A percentile compares a stretch with the other conserved stretches of the same genome.
Conservation (phyloP, 768 basidiomycete genomes). For the Mycena crocata region DNA sequence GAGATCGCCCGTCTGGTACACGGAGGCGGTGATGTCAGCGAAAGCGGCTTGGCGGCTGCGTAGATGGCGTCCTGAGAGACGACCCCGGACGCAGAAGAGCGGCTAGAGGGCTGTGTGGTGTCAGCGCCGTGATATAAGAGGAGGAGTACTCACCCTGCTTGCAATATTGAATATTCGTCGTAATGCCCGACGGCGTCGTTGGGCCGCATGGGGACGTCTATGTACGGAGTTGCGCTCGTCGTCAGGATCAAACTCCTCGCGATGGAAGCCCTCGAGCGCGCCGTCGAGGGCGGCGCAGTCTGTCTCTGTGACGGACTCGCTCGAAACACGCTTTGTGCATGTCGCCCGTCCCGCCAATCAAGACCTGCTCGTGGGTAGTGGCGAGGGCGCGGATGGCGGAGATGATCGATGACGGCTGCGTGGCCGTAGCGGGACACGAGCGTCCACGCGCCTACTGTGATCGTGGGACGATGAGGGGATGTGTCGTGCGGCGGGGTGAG, state of each 20-base stretch:
- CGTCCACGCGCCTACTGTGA: constrained; percentile 63
- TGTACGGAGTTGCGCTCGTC: constrained; percentile 72
- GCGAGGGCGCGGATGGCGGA: constrained; percentile 90
- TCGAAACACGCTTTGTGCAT: constrained; percentile 68
- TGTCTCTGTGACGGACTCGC: constrained; percentile 62
- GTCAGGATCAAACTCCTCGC: constrained; percentile 68
- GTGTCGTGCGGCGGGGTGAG: constrained; percentile 43
- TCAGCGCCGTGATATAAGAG: constrained; percentile 19
- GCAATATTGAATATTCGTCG: constrained; percentile 97
- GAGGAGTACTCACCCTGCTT: constrained; percentile 82
- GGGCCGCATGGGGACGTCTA: constrained; percentile 93
- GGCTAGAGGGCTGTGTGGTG: constrained; percentile 86
- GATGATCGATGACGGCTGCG: constrained; percentile 94
- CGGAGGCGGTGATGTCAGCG: constrained; percentile 54
- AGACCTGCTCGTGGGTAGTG: constrained; percentile 87
- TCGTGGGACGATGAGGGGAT: neutral
- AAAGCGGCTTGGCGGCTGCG: constrained; percentile 86
- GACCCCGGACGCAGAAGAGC: constrained; percentile 91
- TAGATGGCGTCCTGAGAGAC: constrained; percentile 88
- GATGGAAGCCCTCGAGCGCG: constrained; percentile 70
- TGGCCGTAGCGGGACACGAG: constrained; percentile 88
- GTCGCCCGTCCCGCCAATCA: constrained; percentile 96
- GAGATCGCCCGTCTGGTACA: constrained; percentile 73
- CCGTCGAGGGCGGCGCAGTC: constrained; percentile 76
- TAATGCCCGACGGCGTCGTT: constrained; percentile 92